Evolutionary conservation across 345 rosid genomes (phyloP), one percentile per base, ranked within the genome.

Genomic region (Eucalyptus sp.): DNA sequence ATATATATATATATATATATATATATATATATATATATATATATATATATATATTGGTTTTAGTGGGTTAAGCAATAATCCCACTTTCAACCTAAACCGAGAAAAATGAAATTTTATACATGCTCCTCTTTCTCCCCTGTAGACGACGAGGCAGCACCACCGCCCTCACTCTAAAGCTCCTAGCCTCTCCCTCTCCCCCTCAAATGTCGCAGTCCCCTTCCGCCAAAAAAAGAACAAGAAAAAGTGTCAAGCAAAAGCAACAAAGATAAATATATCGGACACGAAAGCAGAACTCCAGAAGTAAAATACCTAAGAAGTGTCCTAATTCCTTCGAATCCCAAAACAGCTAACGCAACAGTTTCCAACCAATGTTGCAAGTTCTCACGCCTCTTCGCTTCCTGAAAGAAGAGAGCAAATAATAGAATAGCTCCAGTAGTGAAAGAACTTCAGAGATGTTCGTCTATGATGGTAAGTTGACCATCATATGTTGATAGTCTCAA

Each of bases 291-390:
- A 89, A 52, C 79, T 18, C 27, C 62, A 50, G 54, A 37, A 83
- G 87, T 48, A 66, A 81, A 41, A 44, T 89, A 97, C 99, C 99
- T 97, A 90, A 98, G 91, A 88, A 98, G 96, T 66, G 97, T 97
- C 99, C 96, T 98, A 88, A 98, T 97, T 93, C 97, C 99, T 90
- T 98, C 95, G 90, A 98, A 97, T 88, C 99, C 99, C 87, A 98
- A 95, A 90, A 96, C 90, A 46, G 94, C 64, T 92, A 98, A 50
- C 41, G 99, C 98, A 87, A 89, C 93, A 52, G 56, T 52, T 52
- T 52, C 62, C 62, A 56, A 56, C 13, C 62, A 56, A 54, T 20
- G 25, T 56, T 56, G 29, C 62, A 90, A 98, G 95, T 96, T 94
- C 87, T 92, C 95, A 87, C 97, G 97, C 90, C 93, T 93, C 89